Evolutionary conservation across 208 protist genomes (phyloP).

Genomic region (Tetramitus jugosus): DNA sequence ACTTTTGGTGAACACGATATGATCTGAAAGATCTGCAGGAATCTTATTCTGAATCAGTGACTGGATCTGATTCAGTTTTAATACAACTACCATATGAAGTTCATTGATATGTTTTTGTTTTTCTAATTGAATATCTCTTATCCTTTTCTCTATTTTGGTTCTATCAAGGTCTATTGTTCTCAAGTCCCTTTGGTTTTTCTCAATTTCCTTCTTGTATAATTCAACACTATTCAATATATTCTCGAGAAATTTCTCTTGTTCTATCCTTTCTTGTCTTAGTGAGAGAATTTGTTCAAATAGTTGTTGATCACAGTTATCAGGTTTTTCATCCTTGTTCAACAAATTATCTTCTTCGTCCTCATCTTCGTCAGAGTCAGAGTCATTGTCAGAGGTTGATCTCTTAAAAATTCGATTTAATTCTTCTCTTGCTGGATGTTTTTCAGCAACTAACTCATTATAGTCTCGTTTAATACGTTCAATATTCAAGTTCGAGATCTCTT

Average conservation of each 20-base stretch:
- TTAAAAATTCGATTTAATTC: constrained; percentile 44
- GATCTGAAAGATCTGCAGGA: constrained; percentile 24
- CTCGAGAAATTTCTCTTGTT: constrained; percentile 36
- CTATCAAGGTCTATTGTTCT: constrained; percentile 45
- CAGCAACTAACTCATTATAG: constrained; percentile 37
- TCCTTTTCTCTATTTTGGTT: constrained; percentile 43
- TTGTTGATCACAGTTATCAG: constrained; percentile 42
- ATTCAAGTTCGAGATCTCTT: constrained; percentile 36
- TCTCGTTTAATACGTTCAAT: constrained; percentile 38
- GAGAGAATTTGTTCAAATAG: constrained; percentile 52
- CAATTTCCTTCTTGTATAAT: constrained; percentile 39
- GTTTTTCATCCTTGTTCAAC: constrained; percentile 28
- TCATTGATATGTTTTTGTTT: constrained; percentile 61
- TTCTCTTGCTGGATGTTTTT: constrained; percentile 32
- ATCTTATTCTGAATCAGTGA: constrained; percentile 27
- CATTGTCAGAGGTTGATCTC: constrained; percentile 35
- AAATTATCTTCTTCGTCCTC: not conserved
- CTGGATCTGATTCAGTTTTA: constrained; percentile 39
- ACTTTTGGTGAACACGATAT: constrained; percentile 34
- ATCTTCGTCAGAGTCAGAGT: constrained; percentile 22
- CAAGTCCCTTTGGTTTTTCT: constrained; percentile 43
- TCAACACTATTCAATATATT: constrained; percentile 36
- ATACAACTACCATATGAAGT: constrained; percentile 44
- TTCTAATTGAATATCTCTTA: constrained; percentile 41
- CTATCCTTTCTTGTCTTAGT: constrained; percentile 47